Evolutionary conservation across 1,284 basidiomycete genomes (phyloP), one percentile per base, ranked within the genome.

Genomic region (Sphaerobolus stellatus): DNA sequence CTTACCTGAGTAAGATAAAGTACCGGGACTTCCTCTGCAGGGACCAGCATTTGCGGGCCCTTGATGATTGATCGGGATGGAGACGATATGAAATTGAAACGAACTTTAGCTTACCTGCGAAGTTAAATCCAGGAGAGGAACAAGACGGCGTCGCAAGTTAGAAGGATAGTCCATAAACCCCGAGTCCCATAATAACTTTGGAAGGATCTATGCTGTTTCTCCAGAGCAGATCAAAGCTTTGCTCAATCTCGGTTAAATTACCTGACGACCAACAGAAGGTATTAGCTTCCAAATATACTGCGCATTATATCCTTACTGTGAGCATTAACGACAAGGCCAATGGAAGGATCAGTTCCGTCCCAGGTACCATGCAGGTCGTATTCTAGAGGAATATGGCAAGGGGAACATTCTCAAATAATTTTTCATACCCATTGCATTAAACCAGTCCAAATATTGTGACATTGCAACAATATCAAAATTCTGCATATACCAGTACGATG

Each of bases 401-500:
- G n/a, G n/a, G n/a, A n/a, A n/a, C n/a, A n/a, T n/a, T n/a, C n/a
- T n/a, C n/a, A n/a, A n/a, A n/a, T n/a, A n/a, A n/a, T n/a, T n/a
- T n/a, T n/a, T n/a, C n/a, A n/a, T n/a, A n/a, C n/a, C n/a, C n/a
- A n/a, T n/a, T n/a, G 61, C 54, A 48, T 66, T 66, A 38, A 66
- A 58, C 62, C 66, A 68, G 47, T 69, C 64, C 3, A 60, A 64
- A 13, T 43, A 56, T 38, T 63, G 22, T 7, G 66, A 33, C 14
- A 70, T 50, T 2, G 55, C 62, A 2, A 58, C 60, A 27, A 70
- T 61, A 54, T 70, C 66, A 44, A 68, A 70, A 50, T 68, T 58
- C 48, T 68, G 68, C 2, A 69, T 61, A 56, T 68, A 70, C 67
- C 68, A 70, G 56, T 60, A 70, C 34, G 67, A 62, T 6, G 64